These are phyloP conservation scores for Carex littledalei DNA, from an alignment of 176 grass and related monocot genomes.

Conservation along the genomic window DNA sequence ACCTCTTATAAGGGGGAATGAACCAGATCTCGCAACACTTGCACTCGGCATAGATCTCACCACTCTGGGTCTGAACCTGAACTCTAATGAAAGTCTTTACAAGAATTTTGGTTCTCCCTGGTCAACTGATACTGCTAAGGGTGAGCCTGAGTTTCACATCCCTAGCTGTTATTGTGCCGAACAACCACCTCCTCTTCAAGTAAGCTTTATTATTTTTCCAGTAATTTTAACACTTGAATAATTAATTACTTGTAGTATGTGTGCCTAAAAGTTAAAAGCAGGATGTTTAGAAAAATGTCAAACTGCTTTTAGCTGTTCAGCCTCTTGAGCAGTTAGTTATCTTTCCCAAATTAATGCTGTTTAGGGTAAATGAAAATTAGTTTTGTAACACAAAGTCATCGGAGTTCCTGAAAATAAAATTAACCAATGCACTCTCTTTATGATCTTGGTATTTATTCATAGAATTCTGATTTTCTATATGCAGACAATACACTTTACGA, in stretches of 20 bases:
- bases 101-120: constrained; percentile 96
- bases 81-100: constrained; percentile 85
- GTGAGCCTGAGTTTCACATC: constrained; percentile 75
- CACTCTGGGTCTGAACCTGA: constrained; percentile 80
- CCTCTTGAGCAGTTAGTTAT: not conserved
- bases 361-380: not conserved
- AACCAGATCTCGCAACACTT: constrained; percentile 77
- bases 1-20: constrained; percentile 68
- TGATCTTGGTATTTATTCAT: constrained; percentile 23
- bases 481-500: constrained; percentile 67
- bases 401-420: not conserved
- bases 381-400: not conserved
- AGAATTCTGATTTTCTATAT: constrained; percentile 39
- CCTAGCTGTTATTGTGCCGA: constrained; percentile 72
- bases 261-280: not conserved
- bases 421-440: not conserved
- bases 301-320: not conserved
- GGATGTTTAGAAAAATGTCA: not conserved
- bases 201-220: constrained; percentile 25
- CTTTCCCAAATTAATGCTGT: not conserved
- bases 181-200: constrained; percentile 53
- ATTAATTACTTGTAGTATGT: not conserved
- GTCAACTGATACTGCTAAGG: constrained; percentile 74
- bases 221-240: not conserved
- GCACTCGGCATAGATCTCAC: constrained; percentile 93